A percentile compares a stretch with the other conserved stretches of the same genome.
Evolutionary conservation across 176 grass and related monocot species (phyloP).

Genomic region (Oryza nivara): DNA sequence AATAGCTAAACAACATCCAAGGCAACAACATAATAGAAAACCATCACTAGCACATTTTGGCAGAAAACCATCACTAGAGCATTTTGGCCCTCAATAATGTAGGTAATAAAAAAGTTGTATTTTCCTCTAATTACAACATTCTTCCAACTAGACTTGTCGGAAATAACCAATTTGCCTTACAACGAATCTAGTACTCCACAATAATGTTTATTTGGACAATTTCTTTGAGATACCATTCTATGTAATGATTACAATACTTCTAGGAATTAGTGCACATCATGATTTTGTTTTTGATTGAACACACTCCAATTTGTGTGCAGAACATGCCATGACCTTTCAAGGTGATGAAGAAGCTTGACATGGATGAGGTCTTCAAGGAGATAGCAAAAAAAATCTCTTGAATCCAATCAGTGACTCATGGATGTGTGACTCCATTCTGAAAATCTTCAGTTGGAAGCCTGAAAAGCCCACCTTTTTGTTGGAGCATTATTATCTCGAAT

Average conservation of each 20-base stretch:
- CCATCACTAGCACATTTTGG: too few species aligned
- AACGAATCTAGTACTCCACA: neutral
- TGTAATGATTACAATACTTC: neutral
- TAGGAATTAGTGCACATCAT: slow-evolving; percentile 1
- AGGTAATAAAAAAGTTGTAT: too few species aligned
- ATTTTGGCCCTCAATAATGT: too few species aligned
- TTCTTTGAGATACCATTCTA: too few species aligned
- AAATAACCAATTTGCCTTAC: neutral
- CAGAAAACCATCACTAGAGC: too few species aligned
- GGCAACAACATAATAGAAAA: too few species aligned
- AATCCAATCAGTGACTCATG: slow-evolving; percentile 7
- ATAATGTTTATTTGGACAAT: too few species aligned
- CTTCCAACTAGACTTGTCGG: too few species aligned
- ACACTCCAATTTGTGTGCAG: slow-evolving; percentile 41
- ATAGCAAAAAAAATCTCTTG: slow-evolving; percentile 68
- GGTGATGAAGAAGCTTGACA: slow-evolving; percentile 74
- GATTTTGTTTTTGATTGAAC: slow-evolving; percentile 9
- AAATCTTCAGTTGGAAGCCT: neutral
- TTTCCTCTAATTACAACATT: too few species aligned
- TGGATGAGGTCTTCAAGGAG: slow-evolving; percentile 74
- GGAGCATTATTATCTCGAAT: neutral
- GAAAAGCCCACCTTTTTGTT: neutral
- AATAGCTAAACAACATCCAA: too few species aligned
- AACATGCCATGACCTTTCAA: slow-evolving; percentile 76
- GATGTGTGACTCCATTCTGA: neutral